A percentile compares a stretch with the other conserved stretches of the same genome.
Evolutionary conservation across 2,329 filamentous ascomycete genomes (phyloP).

Genomic region (Ustulina deusta): DNA sequence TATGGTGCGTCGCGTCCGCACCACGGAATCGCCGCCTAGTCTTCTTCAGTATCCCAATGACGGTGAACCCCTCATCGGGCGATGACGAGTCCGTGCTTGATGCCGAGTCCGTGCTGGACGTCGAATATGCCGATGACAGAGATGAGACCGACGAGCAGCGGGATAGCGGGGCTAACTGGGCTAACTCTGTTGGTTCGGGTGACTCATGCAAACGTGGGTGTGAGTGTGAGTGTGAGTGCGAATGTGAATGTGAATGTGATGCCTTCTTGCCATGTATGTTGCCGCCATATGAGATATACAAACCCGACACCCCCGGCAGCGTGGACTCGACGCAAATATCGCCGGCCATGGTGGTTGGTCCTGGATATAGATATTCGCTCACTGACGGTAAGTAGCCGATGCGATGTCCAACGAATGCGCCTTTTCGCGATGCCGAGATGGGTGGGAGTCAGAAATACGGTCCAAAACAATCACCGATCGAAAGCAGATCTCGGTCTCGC

Average conservation of each 20-base stretch:
- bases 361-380: neutral
- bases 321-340: neutral
- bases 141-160: conserved; percentile 30
- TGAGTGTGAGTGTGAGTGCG: neutral
- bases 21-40: neutral
- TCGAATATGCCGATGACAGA: conserved; percentile 23
- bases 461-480: neutral
- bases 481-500: neutral
- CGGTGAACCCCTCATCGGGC: neutral
- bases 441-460: neutral
- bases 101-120: neutral
- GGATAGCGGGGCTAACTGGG: conserved; percentile 26
- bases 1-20: neutral
- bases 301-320: neutral
- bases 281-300: neutral
- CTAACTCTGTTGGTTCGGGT: neutral
- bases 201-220: neutral
- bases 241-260: too few relatives aligned
- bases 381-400: neutral
- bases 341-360: conserved; percentile 1
- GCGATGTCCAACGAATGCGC: neutral
- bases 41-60: conserved; percentile 31
- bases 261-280: neutral
- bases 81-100: conserved; percentile 13
- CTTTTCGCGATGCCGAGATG: neutral